These are phyloP conservation scores for Phytophthora pistaciae DNA, from an alignment of 352 stramenopile species.

Conservation along the genomic window DNA sequence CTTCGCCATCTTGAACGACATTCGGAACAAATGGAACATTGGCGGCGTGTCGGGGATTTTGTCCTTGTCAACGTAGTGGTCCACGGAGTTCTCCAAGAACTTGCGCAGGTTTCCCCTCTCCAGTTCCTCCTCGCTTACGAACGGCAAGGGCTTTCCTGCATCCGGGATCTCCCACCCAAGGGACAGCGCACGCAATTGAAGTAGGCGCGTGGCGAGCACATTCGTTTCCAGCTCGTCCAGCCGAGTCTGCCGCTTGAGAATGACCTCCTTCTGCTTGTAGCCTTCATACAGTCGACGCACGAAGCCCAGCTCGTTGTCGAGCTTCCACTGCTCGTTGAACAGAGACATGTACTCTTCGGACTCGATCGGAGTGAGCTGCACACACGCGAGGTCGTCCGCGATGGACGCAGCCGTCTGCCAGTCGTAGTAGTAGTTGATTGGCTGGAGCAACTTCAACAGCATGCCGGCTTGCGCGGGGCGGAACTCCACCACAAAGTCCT, in stretches of 20 bases:
- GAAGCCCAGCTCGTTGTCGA: constrained; percentile 64
- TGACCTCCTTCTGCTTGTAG: constrained; percentile 55
- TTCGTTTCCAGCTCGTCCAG: constrained; percentile 69
- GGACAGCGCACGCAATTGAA: constrained; percentile 68
- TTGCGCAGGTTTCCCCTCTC: constrained; percentile 63
- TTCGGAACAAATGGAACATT: constrained; percentile 67
- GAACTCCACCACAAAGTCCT: constrained; percentile 57
- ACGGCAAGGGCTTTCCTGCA: constrained; percentile 57
- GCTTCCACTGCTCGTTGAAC: constrained; percentile 63
- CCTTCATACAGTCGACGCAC: constrained; percentile 43
- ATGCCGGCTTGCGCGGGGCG: constrained; percentile 71
- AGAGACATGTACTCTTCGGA: constrained; percentile 69
- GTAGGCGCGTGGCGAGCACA: constrained; percentile 60
- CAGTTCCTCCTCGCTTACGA: constrained; percentile 50
- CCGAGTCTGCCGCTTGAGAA: constrained; percentile 45
- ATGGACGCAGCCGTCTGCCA: constrained; percentile 67
- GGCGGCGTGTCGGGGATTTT: constrained; percentile 46
- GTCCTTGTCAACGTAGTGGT: constrained; percentile 66
- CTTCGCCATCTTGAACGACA: constrained; percentile 63
- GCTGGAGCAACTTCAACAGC: constrained; percentile 65
- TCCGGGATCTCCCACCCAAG: constrained; percentile 76
- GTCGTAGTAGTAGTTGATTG: constrained; percentile 73
- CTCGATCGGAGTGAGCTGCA: constrained; percentile 57
- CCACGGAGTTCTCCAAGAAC: constrained; percentile 70
- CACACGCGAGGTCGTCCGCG: constrained; percentile 68